Evolutionary conservation across 1,139 yeast species (phyloP), one percentile per base, ranked within the genome.

Genomic region (Lodderomyces parapsilosis): DNA sequence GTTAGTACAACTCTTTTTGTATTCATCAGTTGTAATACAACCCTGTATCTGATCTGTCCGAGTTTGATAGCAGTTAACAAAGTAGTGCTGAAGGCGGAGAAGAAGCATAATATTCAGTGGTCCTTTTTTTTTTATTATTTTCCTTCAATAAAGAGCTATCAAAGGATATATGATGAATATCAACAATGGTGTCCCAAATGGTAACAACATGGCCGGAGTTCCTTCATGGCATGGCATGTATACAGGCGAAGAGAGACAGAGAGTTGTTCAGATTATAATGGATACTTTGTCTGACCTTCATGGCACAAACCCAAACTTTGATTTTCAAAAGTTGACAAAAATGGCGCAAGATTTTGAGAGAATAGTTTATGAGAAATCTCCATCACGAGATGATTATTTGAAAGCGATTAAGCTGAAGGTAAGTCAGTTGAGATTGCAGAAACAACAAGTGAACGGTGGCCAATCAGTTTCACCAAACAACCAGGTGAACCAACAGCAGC

Each of bases 311-410:
- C 53, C 63, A 36, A 63, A 56, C 49, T 68, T 62, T 48, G 71
- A 70, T 50, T 63, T 63, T 24, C 72, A 67, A 44, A 61, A 67
- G 42, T 75, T 74, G 19, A 60, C 66, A 17, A 56, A 59, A 33
- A 68, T 71, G 64, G 76, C 78, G 22, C 71, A 66, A 42, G 77
- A 71, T 44, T 72, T 71, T 49, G 78, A 73, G 48, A 70, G 69
- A 52, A 64, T 57, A 46, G 69, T 75, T 20, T 72, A 70, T 48
- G 59, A 63, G 55, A 69, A 68, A 48, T 58, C 74, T 8, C 63
- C 57, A 43, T 57, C 66, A 40, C 57, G 71, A 37, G 77, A 72
- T 41, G 78, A 72, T 39, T 73, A 73, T 49, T 55, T 72, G 40
- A 51, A 66, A 39, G 52, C 63, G 37, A 68, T 73, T 46, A 68